Conservation (phyloP, 2,329 filamentous ascomycete genomes). For the Aspergillus sp. region DNA sequence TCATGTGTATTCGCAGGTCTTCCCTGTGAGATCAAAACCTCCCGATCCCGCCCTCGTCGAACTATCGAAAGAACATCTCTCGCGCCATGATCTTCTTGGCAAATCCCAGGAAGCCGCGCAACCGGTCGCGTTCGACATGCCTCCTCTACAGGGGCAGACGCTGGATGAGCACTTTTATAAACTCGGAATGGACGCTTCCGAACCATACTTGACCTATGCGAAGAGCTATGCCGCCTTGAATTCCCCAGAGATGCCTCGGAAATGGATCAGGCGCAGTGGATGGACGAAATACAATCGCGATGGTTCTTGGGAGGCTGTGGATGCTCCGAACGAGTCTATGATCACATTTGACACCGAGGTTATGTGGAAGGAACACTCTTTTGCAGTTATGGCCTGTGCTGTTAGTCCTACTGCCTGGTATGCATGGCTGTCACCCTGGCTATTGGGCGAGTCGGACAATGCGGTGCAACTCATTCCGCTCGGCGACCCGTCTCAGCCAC, state of each 20-base stretch:
- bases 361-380: slow-evolving; percentile 89
- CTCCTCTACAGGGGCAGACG: slow-evolving; percentile 71
- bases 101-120: slow-evolving; percentile 76
- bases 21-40: slow-evolving; percentile 54
- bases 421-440: slow-evolving; percentile 93
- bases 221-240: slow-evolving; percentile 68
- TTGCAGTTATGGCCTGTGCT: slow-evolving; percentile 95
- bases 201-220: slow-evolving; percentile 74
- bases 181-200: slow-evolving; percentile 79
- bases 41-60: slow-evolving; percentile 71
- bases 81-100: slow-evolving; percentile 79
- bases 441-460: slow-evolving; percentile 75
- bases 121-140: slow-evolving; percentile 84
- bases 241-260: slow-evolving; percentile 59
- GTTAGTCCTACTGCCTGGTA: slow-evolving; percentile 91
- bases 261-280: slow-evolving; percentile 77
- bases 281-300: slow-evolving; percentile 91
- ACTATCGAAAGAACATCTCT: slow-evolving; percentile 77
- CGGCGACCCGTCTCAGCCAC: slow-evolving; percentile 68
- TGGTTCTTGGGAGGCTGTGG: slow-evolving; percentile 68
- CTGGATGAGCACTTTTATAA: slow-evolving; percentile 93
- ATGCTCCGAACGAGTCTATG: slow-evolving; percentile 74
- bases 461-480: slow-evolving; percentile 82
- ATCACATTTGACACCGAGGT: slow-evolving; percentile 96
- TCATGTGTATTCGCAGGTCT: slow-evolving; percentile 79